Conservation (phyloP, 257 asterid genomes). For the Misopates orontium region DNA sequence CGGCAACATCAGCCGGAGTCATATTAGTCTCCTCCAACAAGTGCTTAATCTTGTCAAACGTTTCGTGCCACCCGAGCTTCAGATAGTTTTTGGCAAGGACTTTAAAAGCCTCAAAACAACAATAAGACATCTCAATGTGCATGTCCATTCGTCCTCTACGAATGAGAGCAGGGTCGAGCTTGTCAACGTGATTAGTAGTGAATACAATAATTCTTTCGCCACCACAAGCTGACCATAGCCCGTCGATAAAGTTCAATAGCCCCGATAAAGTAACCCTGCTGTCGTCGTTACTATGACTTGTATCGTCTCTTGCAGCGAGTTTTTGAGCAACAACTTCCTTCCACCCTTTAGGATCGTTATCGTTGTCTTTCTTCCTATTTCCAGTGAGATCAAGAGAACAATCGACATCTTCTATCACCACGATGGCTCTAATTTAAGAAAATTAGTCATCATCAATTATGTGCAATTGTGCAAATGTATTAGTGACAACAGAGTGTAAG, state of each 20-base stretch:
- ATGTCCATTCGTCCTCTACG: constrained; percentile 49
- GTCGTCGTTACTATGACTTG: too few relatives aligned
- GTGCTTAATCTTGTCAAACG: constrained; percentile 31
- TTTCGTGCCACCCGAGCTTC: constrained; percentile 30
- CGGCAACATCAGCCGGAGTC: constrained; percentile 54
- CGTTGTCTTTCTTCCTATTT: too few relatives aligned
- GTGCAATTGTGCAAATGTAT: too few relatives aligned
- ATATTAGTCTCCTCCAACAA: constrained; percentile 32
- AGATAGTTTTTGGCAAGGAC: constrained; percentile 38
- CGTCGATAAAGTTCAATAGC: constrained; percentile 46
- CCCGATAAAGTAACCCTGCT: constrained; percentile 46
- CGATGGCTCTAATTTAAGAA: constrained; percentile 37
- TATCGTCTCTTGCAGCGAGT: too few relatives aligned
- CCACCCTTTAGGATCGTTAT: too few relatives aligned
- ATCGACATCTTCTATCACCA: constrained; percentile 47
- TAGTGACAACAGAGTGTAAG: too few relatives aligned
- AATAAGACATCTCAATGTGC: constrained; percentile 44
- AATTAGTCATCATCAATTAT: too few relatives aligned
- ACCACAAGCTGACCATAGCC: constrained; percentile 51
- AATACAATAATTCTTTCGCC: constrained; percentile 42
- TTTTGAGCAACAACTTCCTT: too few relatives aligned
- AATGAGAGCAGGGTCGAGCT: constrained; percentile 43
- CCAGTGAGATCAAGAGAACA: constrained; percentile 35
- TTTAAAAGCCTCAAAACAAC: constrained; percentile 45
- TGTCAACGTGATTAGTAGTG: constrained; percentile 44